These are phyloP conservation scores for Didymella sp. DNA, from an alignment of 2,329 filamentous ascomycete genomes.

Conservation along the genomic window DNA sequence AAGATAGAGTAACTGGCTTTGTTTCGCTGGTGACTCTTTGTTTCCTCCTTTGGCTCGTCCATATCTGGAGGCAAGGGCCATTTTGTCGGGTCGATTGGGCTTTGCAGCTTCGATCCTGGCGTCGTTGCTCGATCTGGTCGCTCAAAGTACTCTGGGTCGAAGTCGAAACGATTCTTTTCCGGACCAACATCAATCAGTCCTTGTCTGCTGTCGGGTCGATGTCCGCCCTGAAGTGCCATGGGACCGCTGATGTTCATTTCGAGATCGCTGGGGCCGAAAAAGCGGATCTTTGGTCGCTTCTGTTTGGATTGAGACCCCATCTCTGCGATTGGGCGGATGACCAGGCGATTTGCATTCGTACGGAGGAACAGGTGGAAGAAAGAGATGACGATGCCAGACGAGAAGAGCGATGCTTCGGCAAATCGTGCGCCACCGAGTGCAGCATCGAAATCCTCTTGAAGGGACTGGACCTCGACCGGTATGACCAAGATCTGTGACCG, in stretches of 20 bases:
- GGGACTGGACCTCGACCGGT: constrained; percentile 67
- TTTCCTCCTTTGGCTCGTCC: constrained; percentile 28
- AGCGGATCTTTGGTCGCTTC: constrained; percentile 58
- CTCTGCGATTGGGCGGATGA: constrained; percentile 59
- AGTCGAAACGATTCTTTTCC: constrained; percentile 49
- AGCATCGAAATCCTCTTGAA: constrained; percentile 51
- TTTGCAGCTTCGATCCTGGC: constrained; percentile 39
- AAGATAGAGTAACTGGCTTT: constrained; percentile 51
- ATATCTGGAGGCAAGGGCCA: constrained; percentile 48
- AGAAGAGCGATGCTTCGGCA: constrained; percentile 69
- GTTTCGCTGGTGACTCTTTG: constrained; percentile 31
- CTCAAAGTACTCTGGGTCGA: constrained; percentile 44
- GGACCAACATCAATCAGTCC: constrained; percentile 47
- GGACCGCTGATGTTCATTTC: constrained; percentile 53
- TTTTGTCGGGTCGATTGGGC: constrained; percentile 43
- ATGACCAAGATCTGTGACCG: constrained; percentile 61
- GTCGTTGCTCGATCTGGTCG: constrained; percentile 42
- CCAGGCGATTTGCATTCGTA: constrained; percentile 65
- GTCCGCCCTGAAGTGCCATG: constrained; percentile 42
- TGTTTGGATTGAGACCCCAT: constrained; percentile 49
- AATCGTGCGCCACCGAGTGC: constrained; percentile 66
- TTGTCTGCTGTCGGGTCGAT: constrained; percentile 44
- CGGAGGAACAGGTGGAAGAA: constrained; percentile 72
- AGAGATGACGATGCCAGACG: constrained; percentile 70
- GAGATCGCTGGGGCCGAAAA: constrained; percentile 54